phyloP scores from a whole-genome alignment of 176 grass and related monocot species.

The Musa troglodytarum region DNA sequence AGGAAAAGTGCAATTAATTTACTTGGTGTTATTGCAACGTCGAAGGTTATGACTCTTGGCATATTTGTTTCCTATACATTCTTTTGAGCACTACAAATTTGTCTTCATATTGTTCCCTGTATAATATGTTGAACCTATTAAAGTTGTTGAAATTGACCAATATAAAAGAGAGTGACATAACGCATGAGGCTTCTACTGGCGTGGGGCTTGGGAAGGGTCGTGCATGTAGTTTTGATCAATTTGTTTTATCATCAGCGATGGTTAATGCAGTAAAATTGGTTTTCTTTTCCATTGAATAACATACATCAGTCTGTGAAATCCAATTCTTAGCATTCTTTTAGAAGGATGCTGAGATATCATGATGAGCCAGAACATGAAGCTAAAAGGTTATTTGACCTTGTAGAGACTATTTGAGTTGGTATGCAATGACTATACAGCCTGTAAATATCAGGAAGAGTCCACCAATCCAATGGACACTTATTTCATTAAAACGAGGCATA shows the following conservation, averaged over 20 bases:
- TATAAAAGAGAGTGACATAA: too few relatives aligned
- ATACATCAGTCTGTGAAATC: not conserved
- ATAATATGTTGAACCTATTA: too few relatives aligned
- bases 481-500: not conserved
- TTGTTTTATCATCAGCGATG: too few relatives aligned
- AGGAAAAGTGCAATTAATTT: conserved; percentile 96
- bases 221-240: too few relatives aligned
- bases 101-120: too few relatives aligned
- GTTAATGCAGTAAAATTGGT: too few relatives aligned
- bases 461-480: not conserved
- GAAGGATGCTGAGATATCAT: not conserved
- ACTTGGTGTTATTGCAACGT: conserved; percentile 76
- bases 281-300: not conserved
- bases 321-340: not conserved
- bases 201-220: too few relatives aligned
- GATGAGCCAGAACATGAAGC: not conserved
- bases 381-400: not conserved
- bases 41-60: conserved; percentile 49
- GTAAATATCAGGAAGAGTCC: not conserved
- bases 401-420: not conserved
- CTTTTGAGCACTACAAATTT: not conserved
- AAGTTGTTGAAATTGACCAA: too few relatives aligned
- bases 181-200: too few relatives aligned
- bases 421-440: not conserved
- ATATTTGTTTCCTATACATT: conserved; percentile 5